Conservation (phyloP, 176 grass and related monocot genomes). For the Avena insularis region DNA sequence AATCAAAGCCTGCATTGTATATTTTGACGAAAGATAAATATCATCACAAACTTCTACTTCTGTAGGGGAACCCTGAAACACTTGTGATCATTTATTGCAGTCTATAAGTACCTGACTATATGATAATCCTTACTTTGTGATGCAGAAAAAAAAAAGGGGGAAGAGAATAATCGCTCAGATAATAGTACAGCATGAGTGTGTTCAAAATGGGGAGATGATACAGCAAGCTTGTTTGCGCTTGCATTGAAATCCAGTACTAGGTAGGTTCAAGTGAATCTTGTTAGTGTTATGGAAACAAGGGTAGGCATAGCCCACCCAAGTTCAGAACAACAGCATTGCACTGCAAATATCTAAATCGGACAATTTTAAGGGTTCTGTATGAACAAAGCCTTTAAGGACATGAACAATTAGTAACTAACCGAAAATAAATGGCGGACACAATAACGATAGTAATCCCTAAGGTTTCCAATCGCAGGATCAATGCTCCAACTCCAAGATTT, state of each 20-base stretch:
- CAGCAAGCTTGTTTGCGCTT: background rate
- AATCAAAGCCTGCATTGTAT: background rate
- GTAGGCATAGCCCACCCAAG: background rate
- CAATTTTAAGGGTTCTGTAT: background rate
- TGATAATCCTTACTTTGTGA: background rate
- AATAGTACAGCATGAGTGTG: background rate
- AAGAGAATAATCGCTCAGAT: background rate
- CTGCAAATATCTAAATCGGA: background rate
- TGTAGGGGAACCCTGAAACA: background rate
- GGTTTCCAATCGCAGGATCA: slow-evolving; percentile 7
- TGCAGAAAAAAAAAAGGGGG: background rate
- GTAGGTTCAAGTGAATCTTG: background rate
- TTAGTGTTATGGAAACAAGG: background rate
- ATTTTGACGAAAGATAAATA: background rate
- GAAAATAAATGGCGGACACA: background rate
- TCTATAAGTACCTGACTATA: background rate
- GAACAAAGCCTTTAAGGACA: background rate
- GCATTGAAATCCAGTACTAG: background rate
- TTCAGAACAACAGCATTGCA: background rate
- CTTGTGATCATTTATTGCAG: background rate
- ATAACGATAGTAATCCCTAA: background rate
- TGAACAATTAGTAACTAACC: background rate
- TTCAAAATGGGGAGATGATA: background rate
- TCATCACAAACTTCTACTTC: background rate
- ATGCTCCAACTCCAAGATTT: background rate